phyloP scores from a whole-genome alignment of 352 stramenopile species.

The Phytophthora pini region DNA sequence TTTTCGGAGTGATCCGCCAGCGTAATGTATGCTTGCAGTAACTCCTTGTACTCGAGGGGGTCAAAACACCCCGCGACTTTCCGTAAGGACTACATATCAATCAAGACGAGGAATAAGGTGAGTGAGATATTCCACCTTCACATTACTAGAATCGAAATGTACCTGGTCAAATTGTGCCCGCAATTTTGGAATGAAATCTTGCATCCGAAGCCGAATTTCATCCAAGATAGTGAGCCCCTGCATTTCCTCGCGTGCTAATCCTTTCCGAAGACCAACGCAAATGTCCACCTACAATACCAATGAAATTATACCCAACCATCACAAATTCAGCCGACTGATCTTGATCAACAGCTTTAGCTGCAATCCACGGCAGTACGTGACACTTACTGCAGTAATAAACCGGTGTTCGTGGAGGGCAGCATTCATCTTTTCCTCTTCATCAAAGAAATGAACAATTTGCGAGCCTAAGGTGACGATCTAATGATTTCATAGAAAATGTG shows the following conservation, averaged over 20 bases:
- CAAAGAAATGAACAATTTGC: slow-evolving; percentile 82
- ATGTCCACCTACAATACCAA: slow-evolving; percentile 64
- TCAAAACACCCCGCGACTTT: slow-evolving; percentile 78
- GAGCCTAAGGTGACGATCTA: slow-evolving; percentile 37
- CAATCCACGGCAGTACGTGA: too few relatives aligned
- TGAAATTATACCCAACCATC: background rate
- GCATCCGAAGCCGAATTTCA: slow-evolving; percentile 65
- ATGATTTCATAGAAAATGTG: slow-evolving; percentile 3
- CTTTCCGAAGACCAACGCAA: slow-evolving; percentile 63
- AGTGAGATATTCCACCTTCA: background rate
- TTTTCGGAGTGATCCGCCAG: slow-evolving; percentile 80
- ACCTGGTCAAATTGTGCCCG: slow-evolving; percentile 80
- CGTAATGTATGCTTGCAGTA: slow-evolving; percentile 85
- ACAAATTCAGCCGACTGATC: background rate
- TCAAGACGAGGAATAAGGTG: background rate
- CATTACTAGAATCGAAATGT: background rate
- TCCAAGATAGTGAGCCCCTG: slow-evolving; percentile 63
- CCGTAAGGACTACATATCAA: slow-evolving; percentile 61
- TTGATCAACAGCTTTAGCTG: too few relatives aligned
- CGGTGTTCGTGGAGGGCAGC: slow-evolving; percentile 59
- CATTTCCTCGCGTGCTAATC: slow-evolving; percentile 51
- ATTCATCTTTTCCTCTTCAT: slow-evolving; percentile 83
- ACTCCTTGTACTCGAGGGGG: slow-evolving; percentile 74
- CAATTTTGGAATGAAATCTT: slow-evolving; percentile 81
- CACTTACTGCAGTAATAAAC: slow-evolving; percentile 74